phyloP scores from a whole-genome alignment of 345 rosid genomes.

The Brassica cretica region DNA sequence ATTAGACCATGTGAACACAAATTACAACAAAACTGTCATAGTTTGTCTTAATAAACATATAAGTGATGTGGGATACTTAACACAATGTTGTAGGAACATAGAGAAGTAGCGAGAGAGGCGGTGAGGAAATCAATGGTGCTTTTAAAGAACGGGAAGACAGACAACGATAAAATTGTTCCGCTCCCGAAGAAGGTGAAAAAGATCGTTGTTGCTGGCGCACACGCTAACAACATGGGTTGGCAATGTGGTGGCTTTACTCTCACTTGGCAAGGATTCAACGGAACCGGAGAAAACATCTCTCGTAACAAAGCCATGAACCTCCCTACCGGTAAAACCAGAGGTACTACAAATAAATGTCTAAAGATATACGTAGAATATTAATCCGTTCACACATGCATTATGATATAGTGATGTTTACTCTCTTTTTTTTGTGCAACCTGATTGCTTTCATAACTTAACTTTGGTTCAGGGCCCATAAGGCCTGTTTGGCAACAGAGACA shows the following conservation, averaged over 20 bases:
- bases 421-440: too few species aligned
- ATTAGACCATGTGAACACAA: neutral
- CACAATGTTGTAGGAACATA: slow-evolving; percentile 50
- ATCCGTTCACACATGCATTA: neutral
- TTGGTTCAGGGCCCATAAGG: too few species aligned
- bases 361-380: neutral
- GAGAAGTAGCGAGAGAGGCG: slow-evolving; percentile 73
- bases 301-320: neutral
- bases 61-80: slow-evolving; percentile 1
- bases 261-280: slow-evolving; percentile 62
- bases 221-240: slow-evolving; percentile 68
- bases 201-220: slow-evolving; percentile 63
- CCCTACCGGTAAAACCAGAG: slow-evolving; percentile 36
- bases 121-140: slow-evolving; percentile 78
- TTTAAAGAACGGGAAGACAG: slow-evolving; percentile 62
- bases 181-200: slow-evolving; percentile 57
- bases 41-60: neutral
- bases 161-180: slow-evolving; percentile 51
- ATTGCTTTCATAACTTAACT: too few species aligned
- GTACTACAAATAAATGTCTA: slow-evolving; percentile 5
- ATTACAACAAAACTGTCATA: neutral
- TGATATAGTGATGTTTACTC: neutral
- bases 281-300: slow-evolving; percentile 38
- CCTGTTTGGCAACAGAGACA: too few species aligned
- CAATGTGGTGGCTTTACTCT: slow-evolving; percentile 83